Base-by-base conservation (phyloP, 1,284 basidiomycete species). In the Irpex lacteus region DNA sequence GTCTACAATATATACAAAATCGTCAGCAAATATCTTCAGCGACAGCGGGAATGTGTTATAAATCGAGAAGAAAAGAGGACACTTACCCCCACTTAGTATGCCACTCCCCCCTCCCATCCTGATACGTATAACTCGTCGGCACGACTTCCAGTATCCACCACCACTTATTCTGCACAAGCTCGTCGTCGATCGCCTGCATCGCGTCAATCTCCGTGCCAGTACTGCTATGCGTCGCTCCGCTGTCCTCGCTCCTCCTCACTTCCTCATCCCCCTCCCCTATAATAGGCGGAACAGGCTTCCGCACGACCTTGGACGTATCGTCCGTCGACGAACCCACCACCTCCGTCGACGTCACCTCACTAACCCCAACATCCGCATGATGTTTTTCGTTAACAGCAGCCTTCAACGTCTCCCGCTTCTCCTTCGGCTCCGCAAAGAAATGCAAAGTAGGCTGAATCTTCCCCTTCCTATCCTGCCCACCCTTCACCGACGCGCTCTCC, bases 111-210 rank as follows among this genome's bases (percentile, higher is more conserved):
- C 70, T 60, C 7, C 63, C 65, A 59, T 80, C 75, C 69, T 80
- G 80, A 68, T 71, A 77, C 11, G 70, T 69, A 64, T 73, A 78
- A 54, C 66, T 66, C n/a, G 74, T 68, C 26, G 79, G 81, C 0
- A 81, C 44, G 40, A 81, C 64, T 74, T 83, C 81, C 37, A 82
- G 72, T n/a, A 80, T 19, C 80, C 78, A 79, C 81, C 81, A 83
- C 8, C 66, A 7, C 26, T 71, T 71, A 13, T 62, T 49, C 4
- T 56, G 37, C 62, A 66, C 63, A 37, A 82, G 71, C 67, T 75
- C 60, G 68, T 82, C 81, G 63, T 79, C 65, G 1, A 79, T 65
- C 40, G 74, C 74, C 68, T 76, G 69, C 36, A 75, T 49, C 18
- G 71, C 75, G 58, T 77, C 72, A 19, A 60, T 53, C 38, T 64